Evolutionary conservation across 257 asterid genomes (phyloP).

Genomic region (Solanum rostratum): DNA sequence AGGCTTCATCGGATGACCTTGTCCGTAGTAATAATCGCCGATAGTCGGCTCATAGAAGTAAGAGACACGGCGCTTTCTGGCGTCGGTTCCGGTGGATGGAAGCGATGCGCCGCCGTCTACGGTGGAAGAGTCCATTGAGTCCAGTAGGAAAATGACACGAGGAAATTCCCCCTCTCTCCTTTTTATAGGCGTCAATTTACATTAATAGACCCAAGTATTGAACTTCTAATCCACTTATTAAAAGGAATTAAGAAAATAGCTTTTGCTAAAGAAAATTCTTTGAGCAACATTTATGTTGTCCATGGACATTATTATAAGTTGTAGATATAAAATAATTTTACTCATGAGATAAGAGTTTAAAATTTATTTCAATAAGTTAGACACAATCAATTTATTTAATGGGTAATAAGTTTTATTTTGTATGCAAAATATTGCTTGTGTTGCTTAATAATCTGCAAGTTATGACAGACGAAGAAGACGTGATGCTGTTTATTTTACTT

Average conservation of each 20-base stretch:
- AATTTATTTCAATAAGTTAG: background rate
- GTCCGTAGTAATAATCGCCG: slow-evolving; percentile 25
- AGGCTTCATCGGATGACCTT: slow-evolving; percentile 22
- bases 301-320: background rate
- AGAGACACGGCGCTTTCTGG: slow-evolving; percentile 15
- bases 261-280: background rate
- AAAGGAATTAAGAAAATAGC: background rate
- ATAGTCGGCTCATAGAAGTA: slow-evolving; percentile 21
- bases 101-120: slow-evolving; percentile 19
- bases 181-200: background rate
- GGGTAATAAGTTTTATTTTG: background rate
- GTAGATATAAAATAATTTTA: no score
- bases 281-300: background rate
- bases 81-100: slow-evolving; percentile 15
- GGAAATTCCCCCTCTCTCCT: background rate
- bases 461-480: background rate
- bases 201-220: background rate
- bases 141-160: background rate
- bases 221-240: background rate
- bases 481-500: no score
- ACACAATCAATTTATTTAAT: background rate
- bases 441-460: background rate
- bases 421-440: no score
- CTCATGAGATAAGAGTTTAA: background rate
- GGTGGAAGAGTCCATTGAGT: slow-evolving; percentile 7